Conservation (phyloP, 192 early-diverging fungal species). For the Coemansia sp. region DNA sequence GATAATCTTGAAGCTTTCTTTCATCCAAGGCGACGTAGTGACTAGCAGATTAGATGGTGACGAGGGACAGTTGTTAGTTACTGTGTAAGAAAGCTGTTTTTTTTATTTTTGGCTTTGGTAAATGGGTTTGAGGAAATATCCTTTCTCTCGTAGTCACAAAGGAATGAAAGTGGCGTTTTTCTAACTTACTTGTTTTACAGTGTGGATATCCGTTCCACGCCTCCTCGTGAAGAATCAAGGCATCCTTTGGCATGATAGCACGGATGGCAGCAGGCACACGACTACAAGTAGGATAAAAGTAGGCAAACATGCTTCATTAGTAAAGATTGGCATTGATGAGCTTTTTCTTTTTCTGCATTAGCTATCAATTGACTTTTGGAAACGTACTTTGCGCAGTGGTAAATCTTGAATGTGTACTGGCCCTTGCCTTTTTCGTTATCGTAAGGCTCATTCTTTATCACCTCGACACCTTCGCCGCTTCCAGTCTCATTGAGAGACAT, state of each 20-base stretch:
- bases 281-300: conserved; percentile 32
- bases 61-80: not conserved
- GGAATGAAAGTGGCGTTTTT: too few relatives aligned
- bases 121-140: too few relatives aligned
- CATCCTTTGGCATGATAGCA: conserved; percentile 62
- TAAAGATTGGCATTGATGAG: not conserved
- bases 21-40: conserved; percentile 68
- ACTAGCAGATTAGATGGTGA: conserved; percentile 15
- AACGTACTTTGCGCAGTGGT: conserved; percentile 54
- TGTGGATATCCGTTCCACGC: conserved; percentile 85
- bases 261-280: conserved; percentile 64
- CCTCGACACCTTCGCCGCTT: conserved; percentile 79
- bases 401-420: conserved; percentile 81
- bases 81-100: not conserved
- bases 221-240: conserved; percentile 72
- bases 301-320: not conserved
- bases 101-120: not conserved
- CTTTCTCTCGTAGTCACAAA: too few relatives aligned
- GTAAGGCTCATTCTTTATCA: conserved; percentile 75
- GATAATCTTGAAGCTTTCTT: conserved; percentile 67
- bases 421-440: conserved; percentile 70
- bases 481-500: conserved; percentile 77
- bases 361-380: not conserved
- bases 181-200: conserved; percentile 54
- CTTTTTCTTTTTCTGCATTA: not conserved